These are phyloP conservation scores for Aspergillus chevalieri DNA, from an alignment of 2,329 filamentous ascomycete genomes.

Conservation along the genomic window DNA sequence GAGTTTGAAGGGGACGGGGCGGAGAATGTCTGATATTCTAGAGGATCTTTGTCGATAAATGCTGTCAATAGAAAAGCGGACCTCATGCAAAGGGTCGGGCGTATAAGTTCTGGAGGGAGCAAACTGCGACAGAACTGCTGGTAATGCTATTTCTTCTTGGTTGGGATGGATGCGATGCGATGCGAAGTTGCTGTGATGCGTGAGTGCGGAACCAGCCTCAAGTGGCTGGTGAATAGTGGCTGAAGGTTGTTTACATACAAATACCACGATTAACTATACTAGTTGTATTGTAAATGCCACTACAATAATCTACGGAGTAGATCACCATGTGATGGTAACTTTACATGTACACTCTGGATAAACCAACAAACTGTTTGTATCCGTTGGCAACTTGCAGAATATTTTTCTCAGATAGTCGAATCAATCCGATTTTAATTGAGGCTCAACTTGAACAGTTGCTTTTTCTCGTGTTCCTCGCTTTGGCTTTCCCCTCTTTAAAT, in stretches of 20 bases:
- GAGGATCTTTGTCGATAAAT: not conserved
- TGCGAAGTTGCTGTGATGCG: slow-evolving; percentile 11
- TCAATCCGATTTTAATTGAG: too few relatives aligned
- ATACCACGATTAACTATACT: slow-evolving; percentile 1
- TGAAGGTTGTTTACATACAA: not conserved
- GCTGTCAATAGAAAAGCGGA: not conserved
- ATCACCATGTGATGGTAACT: too few relatives aligned
- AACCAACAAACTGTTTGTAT: too few relatives aligned
- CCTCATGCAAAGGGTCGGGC: not conserved
- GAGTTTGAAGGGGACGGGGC: not conserved
- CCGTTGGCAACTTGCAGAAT: too few relatives aligned
- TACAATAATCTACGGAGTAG: too few relatives aligned
- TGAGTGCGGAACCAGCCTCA: slow-evolving; percentile 11
- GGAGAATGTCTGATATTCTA: too few relatives aligned
- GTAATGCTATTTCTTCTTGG: not conserved
- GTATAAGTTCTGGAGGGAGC: not conserved
- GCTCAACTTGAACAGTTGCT: too few relatives aligned
- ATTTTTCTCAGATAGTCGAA: too few relatives aligned
- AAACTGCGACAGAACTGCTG: not conserved
- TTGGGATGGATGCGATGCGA: slow-evolving; percentile 8
- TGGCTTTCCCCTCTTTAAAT: too few relatives aligned
- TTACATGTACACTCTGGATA: too few relatives aligned
- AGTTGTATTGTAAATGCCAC: too few relatives aligned
- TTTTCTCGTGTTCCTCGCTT: too few relatives aligned
- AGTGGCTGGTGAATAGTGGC: slow-evolving; percentile 6